phyloP scores from a whole-genome alignment of 2,329 filamentous ascomycete genomes.

The Rhynchosporium secalis region DNA sequence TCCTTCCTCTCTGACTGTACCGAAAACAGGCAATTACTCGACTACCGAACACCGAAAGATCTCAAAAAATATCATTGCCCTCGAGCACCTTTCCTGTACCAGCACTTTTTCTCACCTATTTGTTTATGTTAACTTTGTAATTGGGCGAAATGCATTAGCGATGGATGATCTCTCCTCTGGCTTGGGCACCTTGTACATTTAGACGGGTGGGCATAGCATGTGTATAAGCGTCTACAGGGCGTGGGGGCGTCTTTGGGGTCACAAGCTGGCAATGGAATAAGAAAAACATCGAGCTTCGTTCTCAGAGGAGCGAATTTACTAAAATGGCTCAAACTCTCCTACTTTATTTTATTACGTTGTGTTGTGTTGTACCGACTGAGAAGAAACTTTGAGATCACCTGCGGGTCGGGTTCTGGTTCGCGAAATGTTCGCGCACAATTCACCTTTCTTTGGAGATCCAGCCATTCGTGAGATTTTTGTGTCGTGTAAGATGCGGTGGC shows the following conservation, averaged over 20 bases:
- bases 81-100: conserved; percentile 35
- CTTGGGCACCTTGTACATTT: conserved; percentile 39
- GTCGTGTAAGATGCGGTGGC: not conserved
- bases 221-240: conserved; percentile 24
- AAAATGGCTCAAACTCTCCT: not conserved
- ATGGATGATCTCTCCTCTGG: conserved; percentile 41
- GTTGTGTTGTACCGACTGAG: not conserved
- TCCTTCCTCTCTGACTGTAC: conserved; percentile 10
- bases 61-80: conserved; percentile 13
- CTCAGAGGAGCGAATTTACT: not conserved
- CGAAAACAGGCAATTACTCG: not conserved
- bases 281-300: not conserved
- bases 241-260: conserved; percentile 30
- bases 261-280: conserved; percentile 29
- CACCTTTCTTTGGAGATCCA: not conserved
- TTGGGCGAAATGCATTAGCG: conserved; percentile 41
- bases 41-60: conserved; percentile 9
- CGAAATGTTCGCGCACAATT: not conserved
- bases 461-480: not conserved
- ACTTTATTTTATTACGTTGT: not conserved
- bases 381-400: not conserved
- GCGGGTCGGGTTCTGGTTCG: too few relatives aligned
- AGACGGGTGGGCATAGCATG: conserved; percentile 29
- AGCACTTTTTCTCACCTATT: conserved; percentile 35
- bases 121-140: conserved; percentile 39